Evolutionary conservation across 495 filamentous ascomycete species (phyloP), one percentile per base, ranked within the genome.

Genomic region (Corynascus novoguineensis): DNA sequence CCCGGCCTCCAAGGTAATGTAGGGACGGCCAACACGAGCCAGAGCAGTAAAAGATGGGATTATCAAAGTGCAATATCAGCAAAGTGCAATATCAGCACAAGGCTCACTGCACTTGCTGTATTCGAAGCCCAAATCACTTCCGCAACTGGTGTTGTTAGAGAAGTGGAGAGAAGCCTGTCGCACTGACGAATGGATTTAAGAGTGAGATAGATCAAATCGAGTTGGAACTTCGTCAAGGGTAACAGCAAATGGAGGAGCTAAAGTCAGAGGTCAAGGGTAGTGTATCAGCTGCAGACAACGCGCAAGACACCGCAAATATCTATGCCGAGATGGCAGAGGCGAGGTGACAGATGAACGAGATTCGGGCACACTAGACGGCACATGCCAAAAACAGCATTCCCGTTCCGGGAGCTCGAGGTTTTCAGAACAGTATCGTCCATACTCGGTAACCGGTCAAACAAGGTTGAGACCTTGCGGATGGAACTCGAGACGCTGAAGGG

Each of bases 381-480:
- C 57, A 37, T 14, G 42, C 8, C 4, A 38, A 50, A n/a, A 10
- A 28, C 65, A 1, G 50, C 62, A 4, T 64, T 73, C 29, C 60
- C 66, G n/a, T 51, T 61, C 19, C 60, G 48, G 29, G 68, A 74
- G 11, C 60, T 75, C 6, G 71, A 77, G 32, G 72, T 74, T 12
- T 68, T 74, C 27, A 69, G 68, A 4, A 53, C 50, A 68, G 52
- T 32, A 68, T 74, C 27, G 64, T n/a, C 68, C 32, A 71, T 71
- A 32, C 67, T 75, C 32, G 62, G 68, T 34, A 63, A 66, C 35
- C 66, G 65, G 32, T 68, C 73, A 4, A 71, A 62, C 54, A 65
- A 74, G 37, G 72, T 74, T 9, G 72, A 77, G 55, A 65, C 61
- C 5, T 59, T 73, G 21, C 69, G 71, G 58, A 74, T 72, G 69